phyloP scores from a whole-genome alignment of 768 basidiomycete genomes.

The Boletus huronensis region DNA sequence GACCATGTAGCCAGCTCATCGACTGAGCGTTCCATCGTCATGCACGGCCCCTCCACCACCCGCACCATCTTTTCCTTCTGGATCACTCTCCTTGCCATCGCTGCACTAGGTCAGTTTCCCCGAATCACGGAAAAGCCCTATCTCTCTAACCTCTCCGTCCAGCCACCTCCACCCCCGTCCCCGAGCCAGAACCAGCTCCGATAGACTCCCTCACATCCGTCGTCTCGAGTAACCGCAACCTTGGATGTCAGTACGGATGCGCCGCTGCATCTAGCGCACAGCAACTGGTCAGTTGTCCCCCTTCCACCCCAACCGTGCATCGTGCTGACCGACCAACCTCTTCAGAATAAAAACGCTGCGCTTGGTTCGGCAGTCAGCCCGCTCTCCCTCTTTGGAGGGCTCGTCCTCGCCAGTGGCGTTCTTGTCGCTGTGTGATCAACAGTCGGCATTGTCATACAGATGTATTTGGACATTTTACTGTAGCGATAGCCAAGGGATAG shows the following conservation, averaged over 20 bases:
- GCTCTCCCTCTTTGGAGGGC: slow-evolving; percentile 19
- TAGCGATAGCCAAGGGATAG: slow-evolving; percentile 10
- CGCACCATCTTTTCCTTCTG: slow-evolving; percentile 20
- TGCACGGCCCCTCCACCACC: slow-evolving; percentile 8
- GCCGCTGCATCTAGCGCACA: slow-evolving; percentile 14
- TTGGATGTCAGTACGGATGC: slow-evolving; percentile 26
- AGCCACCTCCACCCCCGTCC: slow-evolving; percentile 24
- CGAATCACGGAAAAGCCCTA: too few relatives aligned
- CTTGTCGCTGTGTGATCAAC: slow-evolving; percentile 14
- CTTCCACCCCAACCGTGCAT: background rate
- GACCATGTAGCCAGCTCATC: slow-evolving; percentile 5
- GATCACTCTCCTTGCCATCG: slow-evolving; percentile 20
- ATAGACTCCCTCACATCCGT: slow-evolving; percentile 22
- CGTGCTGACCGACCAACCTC: background rate
- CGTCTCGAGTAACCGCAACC: slow-evolving; percentile 24
- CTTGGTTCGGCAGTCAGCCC: slow-evolving; percentile 17
- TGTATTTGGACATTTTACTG: slow-evolving; percentile 14
- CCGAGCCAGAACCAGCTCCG: slow-evolving; percentile 23
- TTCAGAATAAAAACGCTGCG: slow-evolving; percentile 22
- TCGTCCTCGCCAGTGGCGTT: slow-evolving; percentile 21
- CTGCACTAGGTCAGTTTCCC: slow-evolving; percentile 15
- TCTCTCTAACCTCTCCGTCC: background rate
- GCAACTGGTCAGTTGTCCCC: slow-evolving; percentile 16
- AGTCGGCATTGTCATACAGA: background rate
- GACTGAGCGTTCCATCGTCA: slow-evolving; percentile 16